Evolutionary conservation across 495 filamentous ascomycete genomes (phyloP), one percentile per base, ranked within the genome.

Genomic region (Xylaria curta): DNA sequence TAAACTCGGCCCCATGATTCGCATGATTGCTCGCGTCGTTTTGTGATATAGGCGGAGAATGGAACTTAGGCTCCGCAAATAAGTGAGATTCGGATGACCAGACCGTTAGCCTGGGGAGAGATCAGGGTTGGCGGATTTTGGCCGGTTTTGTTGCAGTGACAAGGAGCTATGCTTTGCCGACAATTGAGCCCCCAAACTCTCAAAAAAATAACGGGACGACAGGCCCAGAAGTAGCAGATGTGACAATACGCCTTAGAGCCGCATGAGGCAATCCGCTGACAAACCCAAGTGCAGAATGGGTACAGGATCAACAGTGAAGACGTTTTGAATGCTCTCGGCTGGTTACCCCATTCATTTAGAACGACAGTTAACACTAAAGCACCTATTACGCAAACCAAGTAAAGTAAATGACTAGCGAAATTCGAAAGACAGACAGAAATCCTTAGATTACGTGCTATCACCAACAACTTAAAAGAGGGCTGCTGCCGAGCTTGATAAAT

Each of bases 1-100:
- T 74, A 72, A 68, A 66, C 64, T 70, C 64, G 69, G 72, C 31
- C 70, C 70, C 75, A 77, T 77, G 66, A 76, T 64, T 64, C 64
- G 59, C 59, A 70, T 64, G 68, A 21, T 60, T 56, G 47, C 33
- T 64, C 47, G 56, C 66, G 72, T 77, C 68, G 66, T 69, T 61
- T 47, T 70, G 63, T 63, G 72, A 58, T 75, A 73, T 76, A 56
- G 46, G 68, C 46, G 59, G 59, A 67, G 65, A 67, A 72, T 68
- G 72, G 75, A 71, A 68, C 72, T 70, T 68, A 76, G 68, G 31
- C 67, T 70, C 74, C 46, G 59, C 60, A 69, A 74, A 74, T 62
- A 17, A 13, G 28, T 56, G 38, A 51, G 31, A 68, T 64, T 72
- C 67, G 40, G 63, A 58, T 70, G 67, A 73, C 69, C 70, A 70